A percentile compares a stretch with the other conserved stretches of the same genome.
phyloP scores from a whole-genome alignment of 1,284 basidiomycete genomes.

The Exobasidium rhododendri region DNA sequence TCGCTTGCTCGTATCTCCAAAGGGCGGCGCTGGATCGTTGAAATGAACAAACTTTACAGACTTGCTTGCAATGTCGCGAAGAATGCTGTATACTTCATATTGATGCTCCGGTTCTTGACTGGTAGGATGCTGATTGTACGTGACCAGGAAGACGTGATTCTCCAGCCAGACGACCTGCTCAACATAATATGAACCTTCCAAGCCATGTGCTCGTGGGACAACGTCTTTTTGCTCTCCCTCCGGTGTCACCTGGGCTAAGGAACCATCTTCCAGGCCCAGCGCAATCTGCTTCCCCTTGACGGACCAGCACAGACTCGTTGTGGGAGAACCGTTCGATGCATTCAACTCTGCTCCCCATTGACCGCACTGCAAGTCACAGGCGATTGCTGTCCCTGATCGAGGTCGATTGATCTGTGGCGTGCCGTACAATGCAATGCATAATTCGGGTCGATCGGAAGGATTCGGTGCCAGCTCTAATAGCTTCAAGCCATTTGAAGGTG shows the following conservation, averaged over 20 bases:
- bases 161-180: conserved; percentile 67
- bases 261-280: conserved; percentile 68
- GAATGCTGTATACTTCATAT: conserved; percentile 64
- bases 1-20: conserved; percentile 61
- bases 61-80: conserved; percentile 61
- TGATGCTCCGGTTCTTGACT: conserved; percentile 56
- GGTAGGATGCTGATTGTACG: conserved; percentile 60
- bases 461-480: conserved; percentile 56
- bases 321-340: conserved; percentile 18
- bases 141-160: conserved; percentile 68
- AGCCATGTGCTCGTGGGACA: conserved; percentile 61
- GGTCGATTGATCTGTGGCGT: conserved; percentile 51
- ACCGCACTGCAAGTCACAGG: conserved; percentile 32
- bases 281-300: conserved; percentile 81
- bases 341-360: conserved; percentile 27
- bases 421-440: conserved; percentile 54
- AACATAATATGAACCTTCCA: conserved; percentile 60
- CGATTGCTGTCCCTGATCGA: conserved; percentile 24
- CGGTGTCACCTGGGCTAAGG: conserved; percentile 69
- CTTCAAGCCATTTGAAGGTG: conserved; percentile 24
- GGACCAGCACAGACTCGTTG: conserved; percentile 69
- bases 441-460: conserved; percentile 55
- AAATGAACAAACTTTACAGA: conserved; percentile 58
- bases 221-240: conserved; percentile 64
- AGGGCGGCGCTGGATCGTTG: conserved; percentile 61